Evolutionary conservation across 257 asterid genomes (phyloP), one percentile per base, ranked within the genome.

Genomic region (Fraxinus cuspidata): DNA sequence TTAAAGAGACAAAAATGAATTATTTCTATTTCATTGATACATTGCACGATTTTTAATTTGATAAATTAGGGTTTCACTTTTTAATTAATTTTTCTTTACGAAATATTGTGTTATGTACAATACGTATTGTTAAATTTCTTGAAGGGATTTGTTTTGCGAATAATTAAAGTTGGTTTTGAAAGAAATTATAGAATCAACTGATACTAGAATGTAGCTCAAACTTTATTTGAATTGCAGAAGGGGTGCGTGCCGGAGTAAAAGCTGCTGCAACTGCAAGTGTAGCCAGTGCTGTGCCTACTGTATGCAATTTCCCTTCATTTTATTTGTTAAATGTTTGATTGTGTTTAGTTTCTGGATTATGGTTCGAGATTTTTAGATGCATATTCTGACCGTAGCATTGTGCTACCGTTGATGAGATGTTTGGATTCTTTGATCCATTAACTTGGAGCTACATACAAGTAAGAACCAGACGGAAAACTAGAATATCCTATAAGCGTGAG

Each of bases 231-330:
- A 23, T 73, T 74, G 87, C 86, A 87, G 91, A 83, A 69, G 91
- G 91, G 70, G 86, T 85, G 56, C 88, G 86, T 34, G 89, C 76
- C 4, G 91, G 91, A 71, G 76, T 75, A 67, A 87, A 87, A 73
- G 91, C 91, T 66, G 91, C 87, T 70, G 88, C 84, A 40, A 72
- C 85, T 79, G 82, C 90, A 6, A 76, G 83, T 75, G 86, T 87
- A 35, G 80, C 81, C 77, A 81, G 84, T 72, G 91, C 91, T 16
- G 74, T 87, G 25, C 91, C 91, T 29, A 87, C 89, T 78, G 91
- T 87, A 78, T 42, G 77, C 63, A 25, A 42, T 5, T 51, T 31
- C 69, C 28, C 51, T 63, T 71, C 63, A 12, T 23, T 71, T n/a
- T 49, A 23, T 63, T 4, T 63, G 23, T 23, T 27, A 27, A 29